Percentiles rank a stretch among this genome's conserved stretches.
Evolutionary conservation across 495 filamentous ascomycete species (phyloP).

Genomic region (Physcia stellaris): DNA sequence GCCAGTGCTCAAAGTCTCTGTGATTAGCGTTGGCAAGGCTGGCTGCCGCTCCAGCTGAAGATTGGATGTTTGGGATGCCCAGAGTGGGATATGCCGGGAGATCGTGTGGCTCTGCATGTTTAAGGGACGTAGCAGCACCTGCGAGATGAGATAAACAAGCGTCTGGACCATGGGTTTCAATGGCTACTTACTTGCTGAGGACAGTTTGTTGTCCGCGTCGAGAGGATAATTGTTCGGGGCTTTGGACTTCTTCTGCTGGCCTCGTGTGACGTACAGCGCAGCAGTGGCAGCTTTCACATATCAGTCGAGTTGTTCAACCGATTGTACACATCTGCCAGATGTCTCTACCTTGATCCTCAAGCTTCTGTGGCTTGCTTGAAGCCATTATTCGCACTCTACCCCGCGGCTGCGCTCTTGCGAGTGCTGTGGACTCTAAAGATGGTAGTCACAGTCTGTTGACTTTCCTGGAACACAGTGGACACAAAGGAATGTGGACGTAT

Average conservation of each 20-base stretch:
- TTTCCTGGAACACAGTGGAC: too few species aligned
- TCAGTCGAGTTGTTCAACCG: constrained; percentile 1
- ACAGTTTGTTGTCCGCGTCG: constrained; percentile 34
- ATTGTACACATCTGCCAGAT: not conserved
- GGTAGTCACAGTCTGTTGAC: too few species aligned
- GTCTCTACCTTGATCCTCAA: constrained; percentile 20
- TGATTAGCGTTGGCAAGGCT: constrained; percentile 57
- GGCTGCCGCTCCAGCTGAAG: constrained; percentile 62
- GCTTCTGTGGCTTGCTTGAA: constrained; percentile 15
- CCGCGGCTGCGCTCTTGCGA: too few species aligned
- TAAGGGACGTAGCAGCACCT: constrained; percentile 49
- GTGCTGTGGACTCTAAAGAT: not conserved
- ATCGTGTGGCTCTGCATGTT: constrained; percentile 52
- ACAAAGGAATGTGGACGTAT: too few species aligned
- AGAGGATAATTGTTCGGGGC: constrained; percentile 24
- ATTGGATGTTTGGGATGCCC: constrained; percentile 45
- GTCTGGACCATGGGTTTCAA: not conserved
- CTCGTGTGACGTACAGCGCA: constrained; percentile 36
- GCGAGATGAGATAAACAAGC: not conserved
- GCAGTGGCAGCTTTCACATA: constrained; percentile 33
- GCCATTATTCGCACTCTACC: constrained; percentile 5
- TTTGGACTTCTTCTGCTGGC: constrained; percentile 25
- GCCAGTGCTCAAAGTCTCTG: constrained; percentile 46
- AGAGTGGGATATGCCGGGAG: constrained; percentile 52
- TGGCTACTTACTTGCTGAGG: constrained; percentile 32